A percentile compares a stretch with the other conserved stretches of the same genome.
Conservation (phyloP, 257 asterid genomes). For the Solanum tarapatanum region DNA sequence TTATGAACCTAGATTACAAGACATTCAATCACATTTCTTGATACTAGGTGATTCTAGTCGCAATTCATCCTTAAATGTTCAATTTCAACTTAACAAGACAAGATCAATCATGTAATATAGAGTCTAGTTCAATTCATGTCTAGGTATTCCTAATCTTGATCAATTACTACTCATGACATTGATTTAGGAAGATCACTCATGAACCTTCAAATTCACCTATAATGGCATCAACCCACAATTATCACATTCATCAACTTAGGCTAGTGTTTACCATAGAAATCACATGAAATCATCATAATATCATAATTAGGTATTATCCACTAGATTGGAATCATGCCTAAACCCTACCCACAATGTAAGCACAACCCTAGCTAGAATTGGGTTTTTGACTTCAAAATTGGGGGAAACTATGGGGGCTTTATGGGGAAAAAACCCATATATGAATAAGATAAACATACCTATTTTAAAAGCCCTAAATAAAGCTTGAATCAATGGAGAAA, state of each 20-base stretch:
- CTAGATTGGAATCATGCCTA: not conserved
- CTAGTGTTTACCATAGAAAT: not conserved
- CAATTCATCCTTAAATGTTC: not conserved
- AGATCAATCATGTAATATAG: not conserved
- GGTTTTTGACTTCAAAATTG: not conserved
- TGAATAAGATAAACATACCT: not conserved
- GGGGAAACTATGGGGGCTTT: not conserved
- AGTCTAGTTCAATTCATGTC: not conserved
- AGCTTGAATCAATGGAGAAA: not conserved
- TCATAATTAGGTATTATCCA: not conserved
- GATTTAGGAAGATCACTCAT: not conserved
- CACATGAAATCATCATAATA: not conserved
- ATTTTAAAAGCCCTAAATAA: accelerated
- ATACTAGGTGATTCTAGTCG: not conserved
- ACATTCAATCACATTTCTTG: not conserved
- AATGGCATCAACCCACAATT: not conserved
- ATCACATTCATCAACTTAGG: not conserved
- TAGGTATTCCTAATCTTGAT: not conserved
- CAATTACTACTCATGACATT: not conserved
- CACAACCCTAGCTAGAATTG: not conserved
- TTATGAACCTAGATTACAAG: not conserved
- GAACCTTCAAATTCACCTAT: not conserved
- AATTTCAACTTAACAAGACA: not conserved
- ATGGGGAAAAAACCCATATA: not conserved
- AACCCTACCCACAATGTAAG: not conserved